phyloP scores from a whole-genome alignment of 2,329 filamentous ascomycete species.

The Elsinoe australis region DNA sequence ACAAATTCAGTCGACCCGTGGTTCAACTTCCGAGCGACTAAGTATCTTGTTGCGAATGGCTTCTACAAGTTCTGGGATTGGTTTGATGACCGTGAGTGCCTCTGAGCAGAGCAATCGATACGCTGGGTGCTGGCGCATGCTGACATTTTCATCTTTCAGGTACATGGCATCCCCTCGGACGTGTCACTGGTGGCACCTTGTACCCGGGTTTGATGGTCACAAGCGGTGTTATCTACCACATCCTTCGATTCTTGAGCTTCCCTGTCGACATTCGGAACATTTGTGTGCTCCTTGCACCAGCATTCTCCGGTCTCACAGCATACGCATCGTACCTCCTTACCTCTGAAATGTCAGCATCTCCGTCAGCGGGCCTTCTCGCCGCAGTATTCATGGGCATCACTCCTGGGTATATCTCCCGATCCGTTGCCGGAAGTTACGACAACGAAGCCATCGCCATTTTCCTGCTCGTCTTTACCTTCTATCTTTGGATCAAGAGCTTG shows the following conservation, averaged over 20 bases:
- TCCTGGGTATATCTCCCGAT: constrained; percentile 95
- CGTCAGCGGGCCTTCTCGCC: constrained; percentile 88
- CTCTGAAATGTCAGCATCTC: constrained; percentile 92
- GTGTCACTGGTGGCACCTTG: constrained; percentile 96
- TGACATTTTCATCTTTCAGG: constrained; percentile 37
- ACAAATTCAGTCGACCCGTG: constrained; percentile 76
- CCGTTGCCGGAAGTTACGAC: constrained; percentile 96
- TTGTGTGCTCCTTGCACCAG: constrained; percentile 91
- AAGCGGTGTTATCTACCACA: constrained; percentile 91
- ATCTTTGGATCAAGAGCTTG: constrained; percentile 96
- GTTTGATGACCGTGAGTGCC: constrained; percentile 92
- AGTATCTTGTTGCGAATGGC: constrained; percentile 92
- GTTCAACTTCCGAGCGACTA: constrained; percentile 99
- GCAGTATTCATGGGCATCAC: constrained; percentile 96
- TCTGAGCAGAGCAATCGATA: no score
- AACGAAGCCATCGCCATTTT: constrained; percentile 99
- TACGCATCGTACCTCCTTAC: constrained; percentile 91
- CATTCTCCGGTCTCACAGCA: constrained; percentile 87
- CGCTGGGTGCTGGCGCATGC: neutral
- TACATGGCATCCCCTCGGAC: constrained; percentile 98
- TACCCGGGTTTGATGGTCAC: constrained; percentile 99
- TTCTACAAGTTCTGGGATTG: constrained; percentile 99
- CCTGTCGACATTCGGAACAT: constrained; percentile 98
- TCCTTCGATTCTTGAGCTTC: constrained; percentile 77
- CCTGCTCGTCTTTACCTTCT: constrained; percentile 96